Evolutionary conservation across 768 basidiomycete genomes (phyloP).

Genomic region (Amanita phalloides): DNA sequence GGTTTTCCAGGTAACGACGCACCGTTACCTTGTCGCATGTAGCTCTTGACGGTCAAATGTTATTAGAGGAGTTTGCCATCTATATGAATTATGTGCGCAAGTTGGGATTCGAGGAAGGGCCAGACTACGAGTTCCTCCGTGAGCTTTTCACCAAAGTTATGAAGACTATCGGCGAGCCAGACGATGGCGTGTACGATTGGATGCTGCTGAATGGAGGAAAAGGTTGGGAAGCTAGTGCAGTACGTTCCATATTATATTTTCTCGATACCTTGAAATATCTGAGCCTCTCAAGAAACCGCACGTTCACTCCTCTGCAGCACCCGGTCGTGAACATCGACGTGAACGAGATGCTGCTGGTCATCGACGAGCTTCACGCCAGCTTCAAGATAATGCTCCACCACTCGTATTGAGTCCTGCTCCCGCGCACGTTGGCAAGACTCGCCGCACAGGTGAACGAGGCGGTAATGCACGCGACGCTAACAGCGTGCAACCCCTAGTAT

Average conservation of each 20-base stretch:
- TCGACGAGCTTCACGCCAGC: conserved; percentile 43
- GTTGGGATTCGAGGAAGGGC: conserved; percentile 93
- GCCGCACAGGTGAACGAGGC: conserved; percentile 36
- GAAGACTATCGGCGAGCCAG: conserved; percentile 77
- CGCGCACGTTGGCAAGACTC: conserved; percentile 48
- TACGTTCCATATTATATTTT: conserved; percentile 27
- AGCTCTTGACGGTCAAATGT: background rate
- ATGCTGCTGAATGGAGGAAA: conserved; percentile 90
- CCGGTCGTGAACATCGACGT: conserved; percentile 49
- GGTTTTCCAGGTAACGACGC: conserved; percentile 78
- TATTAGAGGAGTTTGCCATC: conserved; percentile 88
- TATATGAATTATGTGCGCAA: conserved; percentile 99
- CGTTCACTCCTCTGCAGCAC: conserved; percentile 38
- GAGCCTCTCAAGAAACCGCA: conserved; percentile 22
- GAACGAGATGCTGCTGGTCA: conserved; percentile 39
- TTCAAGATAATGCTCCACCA: conserved; percentile 50
- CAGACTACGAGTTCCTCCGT: conserved; percentile 96
- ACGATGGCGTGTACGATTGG: conserved; percentile 95
- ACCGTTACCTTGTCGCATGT: background rate
- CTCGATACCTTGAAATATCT: background rate
- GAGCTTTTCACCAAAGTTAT: conserved; percentile 90
- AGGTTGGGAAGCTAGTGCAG: conserved; percentile 88
- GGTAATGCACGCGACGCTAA: conserved; percentile 42
- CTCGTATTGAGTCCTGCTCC: conserved; percentile 58
- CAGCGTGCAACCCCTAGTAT: conserved; percentile 59